phyloP scores from a whole-genome alignment of 352 stramenopile species.

The Pythium sp. region DNA sequence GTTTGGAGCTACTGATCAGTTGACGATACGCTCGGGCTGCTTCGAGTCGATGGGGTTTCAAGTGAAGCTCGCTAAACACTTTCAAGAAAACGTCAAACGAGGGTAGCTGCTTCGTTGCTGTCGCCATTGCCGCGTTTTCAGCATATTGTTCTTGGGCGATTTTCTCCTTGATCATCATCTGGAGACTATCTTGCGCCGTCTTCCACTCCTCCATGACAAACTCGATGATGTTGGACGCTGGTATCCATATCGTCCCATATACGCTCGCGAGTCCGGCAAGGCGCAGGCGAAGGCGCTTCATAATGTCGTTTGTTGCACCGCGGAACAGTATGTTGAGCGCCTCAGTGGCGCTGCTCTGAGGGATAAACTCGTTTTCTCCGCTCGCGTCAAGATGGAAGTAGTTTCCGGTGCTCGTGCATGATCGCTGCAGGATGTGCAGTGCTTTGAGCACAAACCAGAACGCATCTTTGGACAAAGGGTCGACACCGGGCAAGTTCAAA shows the following conservation, averaged over 20 bases:
- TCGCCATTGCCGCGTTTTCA: background rate
- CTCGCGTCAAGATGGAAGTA: conserved; percentile 48
- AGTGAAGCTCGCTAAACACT: conserved; percentile 29
- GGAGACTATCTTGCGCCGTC: conserved; percentile 23
- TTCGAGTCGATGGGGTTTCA: conserved; percentile 32
- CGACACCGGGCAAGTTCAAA: conserved; percentile 35
- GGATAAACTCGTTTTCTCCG: conserved; percentile 48
- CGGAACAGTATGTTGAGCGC: conserved; percentile 36
- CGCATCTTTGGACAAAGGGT: conserved; percentile 30
- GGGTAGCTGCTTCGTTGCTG: conserved; percentile 7
- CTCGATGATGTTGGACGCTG: conserved; percentile 42
- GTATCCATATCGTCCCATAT: conserved; percentile 55
- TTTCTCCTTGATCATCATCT: conserved; percentile 23
- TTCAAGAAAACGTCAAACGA: conserved; percentile 26
- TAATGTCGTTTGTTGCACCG: conserved; percentile 31
- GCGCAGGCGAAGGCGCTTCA: conserved; percentile 39
- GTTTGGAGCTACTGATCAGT: conserved; percentile 20
- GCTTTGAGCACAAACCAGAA: conserved; percentile 59
- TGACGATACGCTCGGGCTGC: conserved; percentile 33
- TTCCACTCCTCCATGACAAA: conserved; percentile 54
- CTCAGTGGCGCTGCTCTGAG: conserved; percentile 40
- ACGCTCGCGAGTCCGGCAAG: conserved; percentile 43
- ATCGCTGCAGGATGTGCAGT: conserved; percentile 40
- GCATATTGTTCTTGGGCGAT: conserved; percentile 18
- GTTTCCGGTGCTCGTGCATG: conserved; percentile 29